phyloP scores from a whole-genome alignment of 169 alveolate species.

The Plasmodium fragile region DNA sequence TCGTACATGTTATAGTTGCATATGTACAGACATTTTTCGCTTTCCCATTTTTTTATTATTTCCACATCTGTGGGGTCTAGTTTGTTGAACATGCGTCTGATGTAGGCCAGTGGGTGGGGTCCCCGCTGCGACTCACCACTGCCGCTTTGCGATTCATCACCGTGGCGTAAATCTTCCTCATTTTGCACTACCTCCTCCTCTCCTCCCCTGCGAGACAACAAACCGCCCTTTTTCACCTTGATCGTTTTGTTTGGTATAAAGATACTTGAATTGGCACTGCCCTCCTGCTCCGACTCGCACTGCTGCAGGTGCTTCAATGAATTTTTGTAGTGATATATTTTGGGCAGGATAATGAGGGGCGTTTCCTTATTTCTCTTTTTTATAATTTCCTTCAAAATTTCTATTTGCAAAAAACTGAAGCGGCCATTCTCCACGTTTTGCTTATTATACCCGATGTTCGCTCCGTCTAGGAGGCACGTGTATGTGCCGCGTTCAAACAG shows the following conservation, averaged over 20 bases:
- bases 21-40: constrained; percentile 55
- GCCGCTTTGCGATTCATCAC: too few relatives aligned
- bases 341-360: constrained; percentile 64
- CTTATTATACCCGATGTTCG: constrained; percentile 70
- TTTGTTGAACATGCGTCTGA: constrained; percentile 43
- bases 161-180: not conserved
- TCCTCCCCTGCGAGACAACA: not conserved
- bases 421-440: constrained; percentile 72
- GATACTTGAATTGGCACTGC: not conserved
- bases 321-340: constrained; percentile 69
- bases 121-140: not conserved
- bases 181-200: not conserved
- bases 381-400: constrained; percentile 62
- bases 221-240: constrained; percentile 15
- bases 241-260: constrained; percentile 65
- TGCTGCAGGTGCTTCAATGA: constrained; percentile 27
- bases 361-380: constrained; percentile 59
- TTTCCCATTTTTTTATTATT: constrained; percentile 68
- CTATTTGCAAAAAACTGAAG: constrained; percentile 69
- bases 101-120: constrained; percentile 6
- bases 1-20: constrained; percentile 73
- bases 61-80: constrained; percentile 54
- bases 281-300: not conserved
- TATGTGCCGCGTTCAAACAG: constrained; percentile 40
- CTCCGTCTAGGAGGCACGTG: constrained; percentile 73